phyloP scores from a whole-genome alignment of 2,329 filamentous ascomycete species.

The Fusarium brevicatenulatum region DNA sequence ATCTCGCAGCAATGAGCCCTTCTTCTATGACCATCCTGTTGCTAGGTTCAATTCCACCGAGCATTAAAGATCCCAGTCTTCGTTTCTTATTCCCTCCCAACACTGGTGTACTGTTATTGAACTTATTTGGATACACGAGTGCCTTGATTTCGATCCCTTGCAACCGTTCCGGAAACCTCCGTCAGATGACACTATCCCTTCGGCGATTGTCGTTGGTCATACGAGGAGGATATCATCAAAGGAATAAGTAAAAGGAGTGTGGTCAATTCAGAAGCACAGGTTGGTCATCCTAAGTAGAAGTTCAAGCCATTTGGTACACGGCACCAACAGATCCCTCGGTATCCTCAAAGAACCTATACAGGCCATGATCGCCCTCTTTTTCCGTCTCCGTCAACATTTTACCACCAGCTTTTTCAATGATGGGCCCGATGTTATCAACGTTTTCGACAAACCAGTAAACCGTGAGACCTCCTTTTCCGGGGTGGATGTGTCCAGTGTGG shows the following conservation, averaged over 20 bases:
- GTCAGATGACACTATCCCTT: background rate
- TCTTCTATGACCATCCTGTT: slow-evolving; percentile 17
- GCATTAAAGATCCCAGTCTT: slow-evolving; percentile 27
- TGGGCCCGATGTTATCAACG: slow-evolving; percentile 38
- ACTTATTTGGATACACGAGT: background rate
- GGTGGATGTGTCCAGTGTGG: slow-evolving; percentile 33
- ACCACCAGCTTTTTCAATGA: slow-evolving; percentile 44
- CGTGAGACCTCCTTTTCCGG: slow-evolving; percentile 44
- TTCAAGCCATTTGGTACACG: slow-evolving; percentile 44
- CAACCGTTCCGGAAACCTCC: background rate
- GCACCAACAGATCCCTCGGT: slow-evolving; percentile 47
- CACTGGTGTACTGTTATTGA: slow-evolving; percentile 26
- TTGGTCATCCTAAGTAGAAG: background rate
- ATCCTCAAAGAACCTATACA: slow-evolving; percentile 47
- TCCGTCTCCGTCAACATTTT: slow-evolving; percentile 44
- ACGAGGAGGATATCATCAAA: background rate
- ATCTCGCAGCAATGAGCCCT: slow-evolving; percentile 24
- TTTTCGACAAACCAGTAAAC: slow-evolving; percentile 47
- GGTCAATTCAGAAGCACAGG: background rate
- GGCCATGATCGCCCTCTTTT: slow-evolving; percentile 43
- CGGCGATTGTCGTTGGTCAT: background rate
- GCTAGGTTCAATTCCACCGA: slow-evolving; percentile 31
- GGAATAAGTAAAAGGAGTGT: background rate
- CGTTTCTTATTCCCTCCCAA: slow-evolving; percentile 20
- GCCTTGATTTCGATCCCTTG: background rate